Base-by-base conservation (phyloP, 2,329 filamentous ascomycete species). In the Diplodia mutila region DNA sequence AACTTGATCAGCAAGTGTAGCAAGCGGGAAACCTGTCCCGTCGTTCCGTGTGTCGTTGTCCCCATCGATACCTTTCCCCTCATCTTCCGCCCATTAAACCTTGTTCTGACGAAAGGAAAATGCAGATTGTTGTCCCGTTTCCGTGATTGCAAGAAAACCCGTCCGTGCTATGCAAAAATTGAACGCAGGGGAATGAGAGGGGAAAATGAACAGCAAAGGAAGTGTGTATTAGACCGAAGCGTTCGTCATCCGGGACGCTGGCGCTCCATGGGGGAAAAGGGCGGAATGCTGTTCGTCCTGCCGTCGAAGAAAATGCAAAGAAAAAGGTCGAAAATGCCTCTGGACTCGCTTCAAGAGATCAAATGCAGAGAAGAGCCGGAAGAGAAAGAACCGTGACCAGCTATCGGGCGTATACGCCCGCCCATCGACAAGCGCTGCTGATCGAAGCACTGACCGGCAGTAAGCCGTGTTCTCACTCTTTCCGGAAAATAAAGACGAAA, bases 111-210 rank as follows among this genome's bases (percentile, higher is more conserved):
- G 6, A 37, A 39, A 57, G 6, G n/a, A 57, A n/a, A 25, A 21
- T 23, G 53, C 23, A 52, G 11, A 32, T 18, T 9, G 1, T n/a
- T 39, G 55, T 37, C 9, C 7, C 21, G 6, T 39, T 37, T 51
- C 14, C 23, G 25, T 29, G 29, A 4, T 59, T 14, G 55, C 55
- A 39, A 27, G 21, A 59, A 39, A 59, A 37, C 55, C 34, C 21
- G 23, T n/a, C 55, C 55, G 34, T 59, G 55, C 37, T 59, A 46
- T 59, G 55, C 55, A 46, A n/a, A n/a, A n/a, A 46, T 39, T 23
- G 7, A 51, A 63, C 21, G 42, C 59, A 63, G 59, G 32, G n/a
- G 21, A 51, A 51, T 27, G 23, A 59, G 25, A 46, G 39, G 21
- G 37, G 16, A 42, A 7, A 29, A 59, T 12, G n/a, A 25, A 27